A percentile compares a stretch with the other conserved stretches of the same genome.
phyloP scores from a whole-genome alignment of 2,329 filamentous ascomycete species.

The Podosphaera xanthii region DNA sequence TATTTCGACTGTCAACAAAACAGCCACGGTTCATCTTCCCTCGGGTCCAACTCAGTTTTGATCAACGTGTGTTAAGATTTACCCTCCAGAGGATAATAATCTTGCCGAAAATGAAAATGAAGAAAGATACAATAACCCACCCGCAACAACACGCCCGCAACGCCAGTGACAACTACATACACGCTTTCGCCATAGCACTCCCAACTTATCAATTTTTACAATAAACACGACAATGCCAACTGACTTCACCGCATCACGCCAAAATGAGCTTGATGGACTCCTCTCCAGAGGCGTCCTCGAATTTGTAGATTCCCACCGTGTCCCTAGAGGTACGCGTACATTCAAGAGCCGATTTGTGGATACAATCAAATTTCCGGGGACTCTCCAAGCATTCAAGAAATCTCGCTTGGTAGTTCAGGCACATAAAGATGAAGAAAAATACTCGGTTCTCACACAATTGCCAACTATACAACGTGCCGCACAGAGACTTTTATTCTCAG shows the following conservation, averaged over 20 bases:
- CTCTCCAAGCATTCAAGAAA: neutral
- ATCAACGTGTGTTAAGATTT: neutral
- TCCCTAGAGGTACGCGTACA: neutral
- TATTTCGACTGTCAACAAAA: neutral
- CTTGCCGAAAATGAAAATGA: neutral
- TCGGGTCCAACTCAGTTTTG: neutral
- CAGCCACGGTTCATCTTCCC: neutral
- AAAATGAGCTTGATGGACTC: neutral
- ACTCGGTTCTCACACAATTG: neutral
- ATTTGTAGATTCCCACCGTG: neutral
- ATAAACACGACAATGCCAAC: neutral
- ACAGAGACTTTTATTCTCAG: neutral
- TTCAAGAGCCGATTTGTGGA: neutral
- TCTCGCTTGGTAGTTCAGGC: neutral
- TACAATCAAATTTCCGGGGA: neutral
- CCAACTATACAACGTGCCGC: neutral
- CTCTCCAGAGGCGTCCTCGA: neutral
- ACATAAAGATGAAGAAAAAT: neutral
- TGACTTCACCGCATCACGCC: neutral
- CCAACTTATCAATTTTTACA: neutral
- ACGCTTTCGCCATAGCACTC: neutral
- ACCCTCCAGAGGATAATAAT: neutral
- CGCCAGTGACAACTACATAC: neutral
- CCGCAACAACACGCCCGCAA: neutral
- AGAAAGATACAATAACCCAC: neutral